phyloP scores from a whole-genome alignment of 495 filamentous ascomycete species.

The Poronia punctata region DNA sequence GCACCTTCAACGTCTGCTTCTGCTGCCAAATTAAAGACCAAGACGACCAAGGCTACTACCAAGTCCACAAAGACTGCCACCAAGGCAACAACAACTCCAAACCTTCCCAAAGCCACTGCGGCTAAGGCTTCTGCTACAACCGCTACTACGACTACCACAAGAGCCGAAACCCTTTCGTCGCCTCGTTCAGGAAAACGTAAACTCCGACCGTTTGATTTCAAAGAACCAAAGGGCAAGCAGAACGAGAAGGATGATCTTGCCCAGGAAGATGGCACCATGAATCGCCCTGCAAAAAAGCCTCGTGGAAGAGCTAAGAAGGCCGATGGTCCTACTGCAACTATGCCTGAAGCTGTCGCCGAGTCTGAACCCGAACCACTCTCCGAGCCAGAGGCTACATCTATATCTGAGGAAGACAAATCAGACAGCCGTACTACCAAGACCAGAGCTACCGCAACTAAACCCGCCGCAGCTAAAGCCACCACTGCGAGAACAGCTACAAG shows the following conservation, averaged over 20 bases:
- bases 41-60: slow-evolving; percentile 15
- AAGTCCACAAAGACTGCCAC: slow-evolving; percentile 12
- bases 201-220: slow-evolving; percentile 37
- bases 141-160: neutral
- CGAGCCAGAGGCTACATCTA: slow-evolving; percentile 7
- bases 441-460: slow-evolving; percentile 14
- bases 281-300: slow-evolving; percentile 21
- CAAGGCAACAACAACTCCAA: no score
- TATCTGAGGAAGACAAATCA: slow-evolving; percentile 4
- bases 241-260: slow-evolving; percentile 28
- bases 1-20: slow-evolving; percentile 34
- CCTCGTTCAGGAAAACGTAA: slow-evolving; percentile 36
- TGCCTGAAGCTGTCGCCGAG: slow-evolving; percentile 15
- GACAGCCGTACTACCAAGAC: neutral
- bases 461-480: slow-evolving; percentile 7
- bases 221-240: no score
- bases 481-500: slow-evolving; percentile 10
- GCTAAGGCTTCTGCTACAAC: slow-evolving; percentile 1
- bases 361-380: slow-evolving; percentile 9
- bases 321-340: no score
- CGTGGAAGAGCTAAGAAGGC: slow-evolving; percentile 43
- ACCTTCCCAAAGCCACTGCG: neutral
- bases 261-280: slow-evolving; percentile 19
- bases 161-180: slow-evolving; percentile 8
- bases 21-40: slow-evolving; percentile 25